A percentile compares a stretch with the other conserved stretches of the same genome.
These are phyloP conservation scores for Metarhizium brunneum DNA, from an alignment of 2,329 filamentous ascomycete species.

Conservation along the genomic window DNA sequence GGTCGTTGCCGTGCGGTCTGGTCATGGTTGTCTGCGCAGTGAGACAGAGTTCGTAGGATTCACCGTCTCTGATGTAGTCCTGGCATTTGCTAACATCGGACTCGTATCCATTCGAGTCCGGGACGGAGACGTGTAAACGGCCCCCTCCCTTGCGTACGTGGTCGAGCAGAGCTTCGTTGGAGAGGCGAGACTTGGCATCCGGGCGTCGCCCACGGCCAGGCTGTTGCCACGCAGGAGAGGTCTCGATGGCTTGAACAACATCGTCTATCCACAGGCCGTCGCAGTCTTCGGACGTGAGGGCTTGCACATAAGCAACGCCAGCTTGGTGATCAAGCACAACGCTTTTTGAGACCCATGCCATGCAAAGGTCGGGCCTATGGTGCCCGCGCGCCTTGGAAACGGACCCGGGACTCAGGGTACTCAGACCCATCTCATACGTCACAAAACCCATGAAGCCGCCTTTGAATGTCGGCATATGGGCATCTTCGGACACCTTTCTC, in stretches of 20 bases:
- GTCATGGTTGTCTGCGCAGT: constrained; percentile 64
- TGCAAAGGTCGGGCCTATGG: constrained; percentile 58
- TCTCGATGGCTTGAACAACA: constrained; percentile 19
- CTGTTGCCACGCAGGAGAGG: constrained; percentile 22
- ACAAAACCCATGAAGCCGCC: constrained; percentile 80
- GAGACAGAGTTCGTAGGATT: constrained; percentile 80
- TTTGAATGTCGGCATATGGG: constrained; percentile 49
- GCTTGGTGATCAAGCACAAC: constrained; percentile 66
- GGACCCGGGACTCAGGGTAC: constrained; percentile 20
- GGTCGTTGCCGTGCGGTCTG: constrained; percentile 33
- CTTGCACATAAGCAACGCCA: constrained; percentile 55
- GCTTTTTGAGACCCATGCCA: constrained; percentile 68
- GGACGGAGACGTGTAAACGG: constrained; percentile 25
- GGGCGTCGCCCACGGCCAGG: constrained; percentile 4
- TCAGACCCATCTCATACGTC: constrained; percentile 73
- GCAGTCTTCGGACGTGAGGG: constrained; percentile 16
- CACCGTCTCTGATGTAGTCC: constrained; percentile 61
- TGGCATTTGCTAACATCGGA: constrained; percentile 61
- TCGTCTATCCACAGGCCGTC: constrained; percentile 22
- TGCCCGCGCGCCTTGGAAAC: constrained; percentile 21
- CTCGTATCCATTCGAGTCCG: constrained; percentile 47
- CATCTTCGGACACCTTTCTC: constrained; percentile 13
- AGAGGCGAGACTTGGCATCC: constrained; percentile 6
- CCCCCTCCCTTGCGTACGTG: constrained; percentile 6
- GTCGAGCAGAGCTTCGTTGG: constrained; percentile 12